Evolutionary conservation across 176 grass and related monocot species (phyloP).

Genomic region (Oryza coarctata): DNA sequence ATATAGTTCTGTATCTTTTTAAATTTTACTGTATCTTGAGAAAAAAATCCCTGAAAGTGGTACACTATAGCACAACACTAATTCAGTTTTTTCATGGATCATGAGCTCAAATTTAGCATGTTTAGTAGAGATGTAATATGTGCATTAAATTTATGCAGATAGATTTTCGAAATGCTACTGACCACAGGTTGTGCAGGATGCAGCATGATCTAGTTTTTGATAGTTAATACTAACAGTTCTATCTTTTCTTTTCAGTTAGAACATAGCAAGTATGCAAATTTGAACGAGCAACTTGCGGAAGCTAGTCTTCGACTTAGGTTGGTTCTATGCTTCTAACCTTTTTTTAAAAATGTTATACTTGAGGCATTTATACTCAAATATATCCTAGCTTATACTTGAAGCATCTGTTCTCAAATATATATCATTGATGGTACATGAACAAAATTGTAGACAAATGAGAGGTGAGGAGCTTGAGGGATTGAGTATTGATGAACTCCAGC

Average conservation of each 20-base stretch:
- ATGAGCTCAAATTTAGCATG: not conserved
- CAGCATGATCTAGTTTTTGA: slow-evolving; percentile 3
- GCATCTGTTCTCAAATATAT: slow-evolving; percentile 17
- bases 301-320: slow-evolving; percentile 73
- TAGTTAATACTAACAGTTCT: slow-evolving; percentile 9
- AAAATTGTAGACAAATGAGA: slow-evolving; percentile 82
- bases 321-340: slow-evolving; percentile 23
- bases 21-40: not conserved
- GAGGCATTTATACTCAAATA: slow-evolving; percentile 13
- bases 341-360: not conserved
- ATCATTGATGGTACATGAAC: slow-evolving; percentile 5
- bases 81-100: not conserved
- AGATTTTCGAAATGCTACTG: not conserved
- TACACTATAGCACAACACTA: not conserved
- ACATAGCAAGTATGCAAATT: slow-evolving; percentile 67
- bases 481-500: slow-evolving; percentile 76
- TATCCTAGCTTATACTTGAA: slow-evolving; percentile 1
- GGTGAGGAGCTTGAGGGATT: slow-evolving; percentile 90
- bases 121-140: not conserved
- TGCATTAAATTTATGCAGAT: not conserved
- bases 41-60: not conserved
- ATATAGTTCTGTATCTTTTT: not conserved
- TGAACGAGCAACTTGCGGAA: slow-evolving; percentile 79
- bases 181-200: not conserved
- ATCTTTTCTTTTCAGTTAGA: slow-evolving; percentile 58